A percentile compares a stretch with the other conserved stretches of the same genome.
Conservation (phyloP, 495 filamentous ascomycete genomes). For the Talaromyces thailandensis region DNA sequence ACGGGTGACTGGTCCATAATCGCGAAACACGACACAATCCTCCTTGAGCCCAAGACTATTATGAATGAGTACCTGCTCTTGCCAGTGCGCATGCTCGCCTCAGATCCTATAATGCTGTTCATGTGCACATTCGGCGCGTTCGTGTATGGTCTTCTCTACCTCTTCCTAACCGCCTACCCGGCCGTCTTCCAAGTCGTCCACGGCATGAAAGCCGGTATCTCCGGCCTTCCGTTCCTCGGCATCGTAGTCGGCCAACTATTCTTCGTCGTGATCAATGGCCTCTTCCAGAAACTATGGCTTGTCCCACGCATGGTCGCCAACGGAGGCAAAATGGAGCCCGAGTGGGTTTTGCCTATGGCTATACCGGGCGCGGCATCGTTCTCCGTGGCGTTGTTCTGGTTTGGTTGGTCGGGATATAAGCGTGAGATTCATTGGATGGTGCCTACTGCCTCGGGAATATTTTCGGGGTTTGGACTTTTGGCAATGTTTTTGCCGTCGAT, state of each 20-base stretch:
- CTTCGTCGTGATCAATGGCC: constrained; percentile 21
- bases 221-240: constrained; percentile 5
- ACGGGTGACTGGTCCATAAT: constrained; percentile 41
- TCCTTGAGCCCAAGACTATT: constrained; percentile 23
- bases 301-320: constrained; percentile 11
- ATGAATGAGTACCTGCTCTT: constrained; percentile 24
- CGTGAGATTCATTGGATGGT: constrained; percentile 71
- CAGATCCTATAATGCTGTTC: constrained; percentile 51
- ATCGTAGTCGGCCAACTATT: constrained; percentile 6
- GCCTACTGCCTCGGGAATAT: constrained; percentile 63
- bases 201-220: constrained; percentile 3
- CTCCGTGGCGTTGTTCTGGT: constrained; percentile 75
- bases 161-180: constrained; percentile 54
- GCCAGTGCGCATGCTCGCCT: constrained; percentile 22
- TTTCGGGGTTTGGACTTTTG: constrained; percentile 56
- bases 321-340: constrained; percentile 59
- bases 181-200: constrained; percentile 36
- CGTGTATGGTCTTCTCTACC: constrained; percentile 59
- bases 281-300: constrained; percentile 14
- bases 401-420: constrained; percentile 70
- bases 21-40: constrained; percentile 24
- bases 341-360: constrained; percentile 77
- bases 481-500: constrained; percentile 77
- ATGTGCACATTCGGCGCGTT: constrained; percentile 42
- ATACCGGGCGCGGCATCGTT: constrained; percentile 71